A percentile compares a stretch with the other conserved stretches of the same genome.
These are phyloP conservation scores for Colletotrichum aenigma DNA, from an alignment of 2,329 filamentous ascomycete species.

Conservation along the genomic window DNA sequence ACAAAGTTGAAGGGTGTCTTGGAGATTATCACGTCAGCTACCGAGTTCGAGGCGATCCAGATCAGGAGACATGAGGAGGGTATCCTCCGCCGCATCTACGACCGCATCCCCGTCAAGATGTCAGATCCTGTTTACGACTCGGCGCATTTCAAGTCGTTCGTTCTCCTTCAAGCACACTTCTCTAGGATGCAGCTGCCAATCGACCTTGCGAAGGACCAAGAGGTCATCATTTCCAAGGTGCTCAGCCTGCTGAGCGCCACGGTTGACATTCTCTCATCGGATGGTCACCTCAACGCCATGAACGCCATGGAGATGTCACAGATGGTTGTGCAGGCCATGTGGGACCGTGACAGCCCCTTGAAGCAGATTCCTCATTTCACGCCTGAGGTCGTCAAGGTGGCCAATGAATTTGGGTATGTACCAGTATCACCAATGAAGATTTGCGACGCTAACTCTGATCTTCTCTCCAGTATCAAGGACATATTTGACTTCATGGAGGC, in stretches of 20 bases:
- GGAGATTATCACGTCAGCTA: slow-evolving; percentile 95
- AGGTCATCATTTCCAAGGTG: slow-evolving; percentile 82
- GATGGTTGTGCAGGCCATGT: slow-evolving; percentile 99
- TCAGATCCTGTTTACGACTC: slow-evolving; percentile 83
- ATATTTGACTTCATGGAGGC: slow-evolving; percentile 98
- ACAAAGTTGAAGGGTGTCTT: slow-evolving; percentile 97
- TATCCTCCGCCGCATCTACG: slow-evolving; percentile 89
- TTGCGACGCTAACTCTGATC: slow-evolving; percentile 32
- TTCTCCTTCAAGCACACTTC: slow-evolving; percentile 97
- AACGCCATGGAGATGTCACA: slow-evolving; percentile 99
- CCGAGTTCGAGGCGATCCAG: slow-evolving; percentile 94
- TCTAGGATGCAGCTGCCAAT: slow-evolving; percentile 96
- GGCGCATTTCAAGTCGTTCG: slow-evolving; percentile 98
- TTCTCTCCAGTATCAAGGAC: slow-evolving; percentile 73
- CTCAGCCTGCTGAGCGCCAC: slow-evolving; percentile 88
- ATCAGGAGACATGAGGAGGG: slow-evolving; percentile 91
- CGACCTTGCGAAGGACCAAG: slow-evolving; percentile 95
- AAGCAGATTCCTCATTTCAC: slow-evolving; percentile 98
- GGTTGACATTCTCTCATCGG: slow-evolving; percentile 93
- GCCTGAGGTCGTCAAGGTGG: slow-evolving; percentile 80
- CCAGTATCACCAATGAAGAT: neutral
- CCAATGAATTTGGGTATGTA: slow-evolving; percentile 76
- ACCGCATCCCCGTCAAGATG: slow-evolving; percentile 95
- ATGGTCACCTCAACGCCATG: slow-evolving; percentile 96
- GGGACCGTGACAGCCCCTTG: slow-evolving; percentile 94